Evolutionary conservation across 768 basidiomycete species (phyloP).

Genomic region (Boletus coccyginus): DNA sequence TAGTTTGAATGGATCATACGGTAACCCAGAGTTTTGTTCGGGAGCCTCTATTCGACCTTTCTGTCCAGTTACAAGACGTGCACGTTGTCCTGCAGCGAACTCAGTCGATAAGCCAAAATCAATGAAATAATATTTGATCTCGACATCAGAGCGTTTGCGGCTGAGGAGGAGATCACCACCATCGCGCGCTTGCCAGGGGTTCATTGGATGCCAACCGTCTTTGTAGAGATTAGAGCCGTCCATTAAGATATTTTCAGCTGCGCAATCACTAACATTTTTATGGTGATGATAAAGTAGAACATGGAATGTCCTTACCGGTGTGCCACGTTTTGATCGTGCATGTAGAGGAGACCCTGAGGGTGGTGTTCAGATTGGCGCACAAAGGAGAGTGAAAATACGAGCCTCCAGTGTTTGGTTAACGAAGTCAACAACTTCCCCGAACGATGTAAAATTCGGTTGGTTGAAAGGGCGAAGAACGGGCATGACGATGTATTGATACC

Average conservation of each 20-base stretch:
- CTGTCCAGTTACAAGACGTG: conserved; percentile 24
- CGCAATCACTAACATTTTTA: conserved; percentile 23
- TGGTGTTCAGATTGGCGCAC: background rate
- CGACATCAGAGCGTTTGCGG: conserved; percentile 24
- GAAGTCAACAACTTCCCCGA: conserved; percentile 29
- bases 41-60: conserved; percentile 29
- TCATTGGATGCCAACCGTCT: conserved; percentile 27
- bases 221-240: conserved; percentile 24
- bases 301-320: conserved; percentile 27
- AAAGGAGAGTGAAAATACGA: accelerated
- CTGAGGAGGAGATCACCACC: conserved; percentile 9
- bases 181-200: conserved; percentile 14
- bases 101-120: conserved; percentile 35
- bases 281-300: no score
- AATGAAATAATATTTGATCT: conserved; percentile 34
- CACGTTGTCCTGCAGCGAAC: conserved; percentile 14
- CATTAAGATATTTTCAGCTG: conserved; percentile 30
- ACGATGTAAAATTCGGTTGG: conserved; percentile 21
- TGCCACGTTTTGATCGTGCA: conserved; percentile 34
- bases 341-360: conserved; percentile 33
- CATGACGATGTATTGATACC: conserved; percentile 25
- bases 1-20: no score
- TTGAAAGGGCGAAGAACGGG: conserved; percentile 26
- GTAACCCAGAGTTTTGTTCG: no score
- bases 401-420: conserved; percentile 27